A percentile compares a stretch with the other conserved stretches of the same genome.
These are phyloP conservation scores for Citeromyces nyonsensis DNA, from an alignment of 805 yeast species.

Conservation along the genomic window DNA sequence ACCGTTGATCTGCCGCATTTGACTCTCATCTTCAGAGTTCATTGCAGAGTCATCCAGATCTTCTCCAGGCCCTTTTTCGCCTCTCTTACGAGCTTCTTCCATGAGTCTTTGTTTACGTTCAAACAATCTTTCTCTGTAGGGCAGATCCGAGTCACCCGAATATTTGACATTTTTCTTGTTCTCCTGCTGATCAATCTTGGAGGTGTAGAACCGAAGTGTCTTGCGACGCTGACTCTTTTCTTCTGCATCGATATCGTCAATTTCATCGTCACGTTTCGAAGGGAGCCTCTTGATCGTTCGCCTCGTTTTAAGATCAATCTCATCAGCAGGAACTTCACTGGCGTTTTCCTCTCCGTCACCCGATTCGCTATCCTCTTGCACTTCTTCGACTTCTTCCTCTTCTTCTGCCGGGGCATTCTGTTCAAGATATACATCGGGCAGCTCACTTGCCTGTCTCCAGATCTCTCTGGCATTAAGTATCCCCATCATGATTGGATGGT, in stretches of 20 bases:
- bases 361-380: constrained; percentile 5
- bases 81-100: constrained; percentile 83
- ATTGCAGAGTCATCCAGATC: constrained; percentile 37
- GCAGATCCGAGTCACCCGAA: constrained; percentile 81
- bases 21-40: constrained; percentile 28
- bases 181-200: constrained; percentile 82
- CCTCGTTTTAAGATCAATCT: constrained; percentile 33
- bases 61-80: constrained; percentile 39
- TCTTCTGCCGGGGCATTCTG: constrained; percentile 10
- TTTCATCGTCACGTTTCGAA: constrained; percentile 35
- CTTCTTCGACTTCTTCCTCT: constrained; percentile 10
- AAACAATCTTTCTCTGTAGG: constrained; percentile 78
- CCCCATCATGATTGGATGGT: constrained; percentile 81
- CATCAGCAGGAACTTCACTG: constrained; percentile 17
- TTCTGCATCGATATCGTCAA: constrained; percentile 74
- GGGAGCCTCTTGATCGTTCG: constrained; percentile 31
- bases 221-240: constrained; percentile 72
- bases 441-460: constrained; percentile 70
- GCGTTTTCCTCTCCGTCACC: constrained; percentile 8
- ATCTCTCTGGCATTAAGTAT: constrained; percentile 70
- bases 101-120: constrained; percentile 80
- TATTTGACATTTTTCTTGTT: constrained; percentile 41
- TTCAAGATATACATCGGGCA: constrained; percentile 18
- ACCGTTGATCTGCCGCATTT: constrained; percentile 24
- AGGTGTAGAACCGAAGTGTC: constrained; percentile 87